These are phyloP conservation scores for Arabidopsis hybrid DNA, from an alignment of 441 rosid genomes.

Conservation along the genomic window DNA sequence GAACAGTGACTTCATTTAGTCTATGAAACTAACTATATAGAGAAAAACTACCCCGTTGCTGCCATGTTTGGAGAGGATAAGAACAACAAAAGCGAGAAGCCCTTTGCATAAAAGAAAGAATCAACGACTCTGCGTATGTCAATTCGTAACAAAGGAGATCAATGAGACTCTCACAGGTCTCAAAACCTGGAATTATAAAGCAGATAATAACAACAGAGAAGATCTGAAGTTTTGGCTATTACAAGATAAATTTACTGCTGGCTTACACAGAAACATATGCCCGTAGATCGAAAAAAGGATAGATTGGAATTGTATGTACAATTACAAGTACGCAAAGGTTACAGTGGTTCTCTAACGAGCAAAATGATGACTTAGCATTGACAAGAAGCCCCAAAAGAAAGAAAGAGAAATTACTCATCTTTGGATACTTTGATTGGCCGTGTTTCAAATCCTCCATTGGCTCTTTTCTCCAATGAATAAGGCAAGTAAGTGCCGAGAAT, in stretches of 20 bases:
- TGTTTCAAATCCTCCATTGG: constrained; percentile 78
- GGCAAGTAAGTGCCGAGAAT: constrained; percentile 95
- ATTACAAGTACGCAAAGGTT: constrained; percentile 30
- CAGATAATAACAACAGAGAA: constrained; percentile 23
- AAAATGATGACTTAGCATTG: constrained; percentile 26
- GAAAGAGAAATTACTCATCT: constrained; percentile 47
- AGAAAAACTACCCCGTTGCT: neutral
- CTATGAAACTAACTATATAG: neutral
- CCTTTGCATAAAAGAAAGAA: constrained; percentile 7
- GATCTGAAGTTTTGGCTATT: constrained; percentile 26
- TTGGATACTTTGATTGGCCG: constrained; percentile 69
- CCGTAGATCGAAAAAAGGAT: constrained; percentile 22
- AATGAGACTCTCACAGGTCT: constrained; percentile 20
- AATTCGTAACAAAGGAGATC: constrained; percentile 27
- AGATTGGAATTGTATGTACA: constrained; percentile 38
- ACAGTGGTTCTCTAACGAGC: constrained; percentile 30
- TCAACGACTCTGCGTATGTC: constrained; percentile 27
- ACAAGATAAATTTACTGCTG: constrained; percentile 32
- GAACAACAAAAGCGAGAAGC: constrained; percentile 23
- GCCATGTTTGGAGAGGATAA: constrained; percentile 12
- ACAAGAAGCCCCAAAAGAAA: constrained; percentile 21
- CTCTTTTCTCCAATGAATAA: constrained; percentile 78
- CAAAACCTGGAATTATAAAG: constrained; percentile 25
- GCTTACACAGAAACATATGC: constrained; percentile 33
- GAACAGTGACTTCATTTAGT: constrained; percentile 10